Evolutionary conservation across 305 asterid species (phyloP).

Genomic region (Fraxinus albicans): DNA sequence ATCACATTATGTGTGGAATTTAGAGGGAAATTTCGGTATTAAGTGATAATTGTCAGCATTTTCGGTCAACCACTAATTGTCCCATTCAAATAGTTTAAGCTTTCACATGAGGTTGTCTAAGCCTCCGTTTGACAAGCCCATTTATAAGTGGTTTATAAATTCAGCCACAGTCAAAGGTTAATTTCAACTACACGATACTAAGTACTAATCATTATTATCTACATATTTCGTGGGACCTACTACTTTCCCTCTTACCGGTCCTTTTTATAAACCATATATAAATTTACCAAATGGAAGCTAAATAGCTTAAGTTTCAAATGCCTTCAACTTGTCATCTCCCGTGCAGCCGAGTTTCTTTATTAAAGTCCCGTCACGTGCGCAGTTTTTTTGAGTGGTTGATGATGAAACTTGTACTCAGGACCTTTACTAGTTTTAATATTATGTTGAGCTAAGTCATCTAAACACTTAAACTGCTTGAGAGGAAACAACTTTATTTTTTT

Average conservation of each 20-base stretch:
- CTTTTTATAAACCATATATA: neutral
- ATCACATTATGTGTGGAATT: neutral
- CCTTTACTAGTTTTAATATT: neutral
- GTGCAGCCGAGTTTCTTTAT: neutral
- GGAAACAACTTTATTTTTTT: too few species aligned
- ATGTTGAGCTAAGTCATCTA: too few species aligned
- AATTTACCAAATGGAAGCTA: neutral
- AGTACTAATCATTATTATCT: too few species aligned
- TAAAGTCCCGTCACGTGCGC: neutral
- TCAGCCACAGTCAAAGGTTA: neutral
- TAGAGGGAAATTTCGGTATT: neutral
- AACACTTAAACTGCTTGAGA: neutral
- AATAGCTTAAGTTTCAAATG: neutral
- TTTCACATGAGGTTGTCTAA: neutral
- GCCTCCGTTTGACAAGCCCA: neutral
- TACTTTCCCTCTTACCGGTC: neutral
- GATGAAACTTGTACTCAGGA: neutral
- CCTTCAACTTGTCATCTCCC: neutral
- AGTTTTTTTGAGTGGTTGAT: neutral
- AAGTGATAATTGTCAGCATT: neutral
- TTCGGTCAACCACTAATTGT: neutral
- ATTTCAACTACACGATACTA: neutral
- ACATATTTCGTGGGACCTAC: neutral
- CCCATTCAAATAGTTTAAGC: neutral
- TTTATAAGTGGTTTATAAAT: neutral